Percentiles rank a stretch among this genome's conserved stretches.
phyloP scores from a whole-genome alignment of 768 basidiomycete genomes.

The Tylopilus subfusipes region DNA sequence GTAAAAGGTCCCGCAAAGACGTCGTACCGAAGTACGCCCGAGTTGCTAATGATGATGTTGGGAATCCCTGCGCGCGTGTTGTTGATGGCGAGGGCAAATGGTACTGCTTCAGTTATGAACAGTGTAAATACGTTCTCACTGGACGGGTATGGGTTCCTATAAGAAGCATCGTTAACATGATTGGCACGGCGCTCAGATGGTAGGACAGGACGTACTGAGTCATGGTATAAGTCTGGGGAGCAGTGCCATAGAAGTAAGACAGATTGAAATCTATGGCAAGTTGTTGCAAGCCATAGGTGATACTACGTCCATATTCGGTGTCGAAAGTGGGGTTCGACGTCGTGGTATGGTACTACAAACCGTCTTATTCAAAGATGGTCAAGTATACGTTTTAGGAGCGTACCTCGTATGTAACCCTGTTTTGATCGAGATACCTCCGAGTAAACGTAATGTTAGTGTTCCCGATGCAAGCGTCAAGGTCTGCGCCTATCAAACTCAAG shows the following conservation, averaged over 20 bases:
- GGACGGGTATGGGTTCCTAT: slow-evolving; percentile 60
- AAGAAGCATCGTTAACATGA: background rate
- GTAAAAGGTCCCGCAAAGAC: slow-evolving; percentile 69
- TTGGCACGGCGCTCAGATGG: background rate
- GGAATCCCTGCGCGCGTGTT: slow-evolving; percentile 59
- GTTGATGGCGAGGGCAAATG: slow-evolving; percentile 56
- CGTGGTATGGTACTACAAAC: slow-evolving; percentile 61
- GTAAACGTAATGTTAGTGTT: slow-evolving; percentile 52
- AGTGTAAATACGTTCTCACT: slow-evolving; percentile 57
- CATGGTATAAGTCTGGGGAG: slow-evolving; percentile 74
- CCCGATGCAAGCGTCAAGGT: slow-evolving; percentile 40
- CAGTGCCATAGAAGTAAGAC: slow-evolving; percentile 58
- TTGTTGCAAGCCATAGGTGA: slow-evolving; percentile 52
- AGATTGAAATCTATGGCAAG: slow-evolving; percentile 63
- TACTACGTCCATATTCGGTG: slow-evolving; percentile 47
- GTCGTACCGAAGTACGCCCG: slow-evolving; percentile 64
- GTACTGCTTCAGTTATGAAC: slow-evolving; percentile 51
- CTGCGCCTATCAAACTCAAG: slow-evolving; percentile 36
- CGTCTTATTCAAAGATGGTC: background rate
- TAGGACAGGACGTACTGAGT: slow-evolving; percentile 41
- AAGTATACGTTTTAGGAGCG: background rate
- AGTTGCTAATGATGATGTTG: slow-evolving; percentile 62
- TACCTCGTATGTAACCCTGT: slow-evolving; percentile 72
- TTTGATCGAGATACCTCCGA: slow-evolving; percentile 76
- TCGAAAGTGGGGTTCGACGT: slow-evolving; percentile 55